A percentile compares a stretch with the other conserved stretches of the same genome.
These are phyloP conservation scores for Beauveria bassiana DNA, from an alignment of 2,329 filamentous ascomycete genomes.

Conservation along the genomic window DNA sequence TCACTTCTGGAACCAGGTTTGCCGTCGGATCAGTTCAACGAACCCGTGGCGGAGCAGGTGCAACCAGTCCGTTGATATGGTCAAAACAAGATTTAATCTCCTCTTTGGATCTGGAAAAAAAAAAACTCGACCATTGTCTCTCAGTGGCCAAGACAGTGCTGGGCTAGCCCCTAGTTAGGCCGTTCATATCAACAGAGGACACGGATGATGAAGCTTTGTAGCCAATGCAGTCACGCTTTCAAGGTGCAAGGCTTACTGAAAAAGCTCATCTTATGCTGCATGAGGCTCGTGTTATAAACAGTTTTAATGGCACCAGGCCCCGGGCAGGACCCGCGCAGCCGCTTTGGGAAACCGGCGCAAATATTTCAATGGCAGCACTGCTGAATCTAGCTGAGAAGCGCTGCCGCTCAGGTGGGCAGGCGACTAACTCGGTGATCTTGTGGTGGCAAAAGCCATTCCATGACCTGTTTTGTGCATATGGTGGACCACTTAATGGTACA, in stretches of 20 bases:
- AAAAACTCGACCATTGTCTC: neutral
- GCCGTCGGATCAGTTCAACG: neutral
- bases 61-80: neutral
- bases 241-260: neutral
- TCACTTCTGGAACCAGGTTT: neutral
- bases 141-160: neutral
- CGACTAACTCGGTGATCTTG: neutral
- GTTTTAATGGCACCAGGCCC: neutral
- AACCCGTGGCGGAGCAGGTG: neutral
- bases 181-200: neutral
- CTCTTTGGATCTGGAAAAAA: neutral
- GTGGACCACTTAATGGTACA: conserved; percentile 4
- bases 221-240: neutral
- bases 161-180: neutral
- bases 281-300: neutral
- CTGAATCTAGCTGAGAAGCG: neutral
- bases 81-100: neutral
- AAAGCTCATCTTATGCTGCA: neutral
- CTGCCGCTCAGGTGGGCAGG: neutral
- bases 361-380: conserved; percentile 5
- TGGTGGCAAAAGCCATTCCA: conserved; percentile 2
- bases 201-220: neutral
- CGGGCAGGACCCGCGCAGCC: neutral
- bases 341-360: neutral
- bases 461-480: neutral